phyloP scores from a whole-genome alignment of 78 protist species.

The Dictyostelium citrinum region DNA sequence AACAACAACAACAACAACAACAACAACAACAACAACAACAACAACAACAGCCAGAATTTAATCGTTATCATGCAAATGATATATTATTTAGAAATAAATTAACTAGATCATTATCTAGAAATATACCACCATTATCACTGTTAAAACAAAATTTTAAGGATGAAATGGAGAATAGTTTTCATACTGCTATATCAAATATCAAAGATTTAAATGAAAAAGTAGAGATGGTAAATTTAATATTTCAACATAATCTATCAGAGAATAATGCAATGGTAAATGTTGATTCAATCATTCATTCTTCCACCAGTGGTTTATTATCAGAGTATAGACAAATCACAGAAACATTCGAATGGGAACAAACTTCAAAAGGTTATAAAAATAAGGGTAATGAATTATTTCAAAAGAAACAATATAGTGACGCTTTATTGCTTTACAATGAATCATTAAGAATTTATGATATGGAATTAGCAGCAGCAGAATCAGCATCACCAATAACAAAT shows the following conservation, averaged over 20 bases:
- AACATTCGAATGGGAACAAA: neutral
- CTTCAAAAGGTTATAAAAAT: conserved; percentile 9
- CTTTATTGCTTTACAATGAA: conserved; percentile 33
- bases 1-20: neutral
- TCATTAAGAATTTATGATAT: conserved; percentile 26
- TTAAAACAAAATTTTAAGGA: conserved; percentile 1
- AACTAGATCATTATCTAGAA: conserved; percentile 8
- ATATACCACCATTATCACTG: neutral
- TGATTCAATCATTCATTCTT: neutral
- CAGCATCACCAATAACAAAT: no score
- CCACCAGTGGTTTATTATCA: neutral
- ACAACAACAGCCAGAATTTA: neutral
- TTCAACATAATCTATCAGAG: neutral
- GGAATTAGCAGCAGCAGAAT: neutral
- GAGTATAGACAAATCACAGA: neutral
- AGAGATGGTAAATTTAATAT: neutral
- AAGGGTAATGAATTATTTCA: conserved; percentile 66
- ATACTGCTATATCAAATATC: neutral
- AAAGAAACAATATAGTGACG: conserved; percentile 53
- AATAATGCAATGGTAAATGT: neutral
- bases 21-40: neutral
- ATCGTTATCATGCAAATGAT: neutral
- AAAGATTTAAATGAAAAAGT: neutral
- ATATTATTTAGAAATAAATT: conserved; percentile 2
- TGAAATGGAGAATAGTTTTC: neutral